These are phyloP conservation scores for Rhynchosporium agropyri DNA, from an alignment of 2,329 filamentous ascomycete species.

Conservation along the genomic window DNA sequence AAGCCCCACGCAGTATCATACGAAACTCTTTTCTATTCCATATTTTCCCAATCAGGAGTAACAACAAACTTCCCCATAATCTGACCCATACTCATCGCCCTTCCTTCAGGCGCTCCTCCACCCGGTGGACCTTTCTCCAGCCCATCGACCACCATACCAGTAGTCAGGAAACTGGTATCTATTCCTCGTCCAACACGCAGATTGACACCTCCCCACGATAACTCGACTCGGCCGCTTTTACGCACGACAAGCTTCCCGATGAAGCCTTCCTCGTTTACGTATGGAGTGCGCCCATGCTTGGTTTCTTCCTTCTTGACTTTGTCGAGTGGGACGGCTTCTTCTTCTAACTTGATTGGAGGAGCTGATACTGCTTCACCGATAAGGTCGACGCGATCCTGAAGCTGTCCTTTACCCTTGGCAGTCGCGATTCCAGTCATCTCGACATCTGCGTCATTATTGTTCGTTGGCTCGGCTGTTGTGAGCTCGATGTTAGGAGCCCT, in stretches of 20 bases:
- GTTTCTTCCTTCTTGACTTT: slow-evolving; percentile 33
- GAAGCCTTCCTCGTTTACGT: slow-evolving; percentile 53
- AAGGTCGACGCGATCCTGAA: slow-evolving; percentile 26
- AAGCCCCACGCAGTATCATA: neutral
- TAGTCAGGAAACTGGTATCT: slow-evolving; percentile 59
- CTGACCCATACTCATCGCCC: slow-evolving; percentile 63
- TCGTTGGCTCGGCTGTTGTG: slow-evolving; percentile 14
- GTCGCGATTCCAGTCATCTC: slow-evolving; percentile 24
- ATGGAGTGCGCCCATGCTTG: slow-evolving; percentile 31
- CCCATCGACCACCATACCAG: slow-evolving; percentile 62
- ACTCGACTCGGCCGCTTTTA: slow-evolving; percentile 62
- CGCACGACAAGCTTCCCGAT: slow-evolving; percentile 63
- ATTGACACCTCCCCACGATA: slow-evolving; percentile 63
- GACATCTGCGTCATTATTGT: slow-evolving; percentile 21
- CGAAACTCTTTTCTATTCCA: slow-evolving; percentile 31
- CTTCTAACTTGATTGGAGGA: slow-evolving; percentile 47
- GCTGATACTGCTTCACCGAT: slow-evolving; percentile 39
- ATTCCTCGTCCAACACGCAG: slow-evolving; percentile 56
- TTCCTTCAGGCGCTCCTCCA: slow-evolving; percentile 46
- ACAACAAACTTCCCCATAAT: slow-evolving; percentile 64
- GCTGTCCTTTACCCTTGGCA: slow-evolving; percentile 25
- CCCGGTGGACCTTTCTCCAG: slow-evolving; percentile 40
- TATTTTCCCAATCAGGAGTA: slow-evolving; percentile 60
- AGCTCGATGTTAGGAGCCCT: slow-evolving; percentile 8
- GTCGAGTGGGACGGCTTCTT: slow-evolving; percentile 29